Evolutionary conservation across 2,329 filamentous ascomycete species (phyloP), one percentile per base, ranked within the genome.

Genomic region (Allantophomopsis lycopodina): DNA sequence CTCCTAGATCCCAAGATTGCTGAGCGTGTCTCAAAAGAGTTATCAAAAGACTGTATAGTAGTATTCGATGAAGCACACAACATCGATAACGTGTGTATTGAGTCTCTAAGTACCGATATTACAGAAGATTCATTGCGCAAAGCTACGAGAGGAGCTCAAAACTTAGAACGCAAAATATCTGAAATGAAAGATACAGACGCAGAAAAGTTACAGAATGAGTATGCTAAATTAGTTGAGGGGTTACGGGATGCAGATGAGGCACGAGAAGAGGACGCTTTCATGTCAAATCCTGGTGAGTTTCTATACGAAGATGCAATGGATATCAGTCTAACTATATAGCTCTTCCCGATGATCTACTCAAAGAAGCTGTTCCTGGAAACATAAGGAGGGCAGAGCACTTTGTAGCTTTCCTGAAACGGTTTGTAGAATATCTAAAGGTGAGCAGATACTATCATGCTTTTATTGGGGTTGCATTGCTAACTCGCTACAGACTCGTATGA

Each of bases 21-120:
- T 11, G 91, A 98, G 56, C 17, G 89, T 42, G 88, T 96, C 2
- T 96, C 91, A 0, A 87, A 83, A 58, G 91, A 98, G 54, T 74
- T 98, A 10, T 95, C 91, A 0, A 95, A 95, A 51, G 93, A 98
- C 58, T 95, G 88, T 58, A 98, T 98, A 39, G 85, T 98, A 15
- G 91, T 98, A 3, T 98, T 98, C 48, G 91, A 98, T 54, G 91
- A 98, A 60, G 91, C 91, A 12, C 91, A 98, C 64, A 98, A 98
- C 55, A 98, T 98, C 50, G 91, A 98, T 69, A 98, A 98, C 56
- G 91, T 98, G 43, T 98, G 93, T 58, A 98, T 98, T 49, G 91
- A 98, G 56, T 89, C 91, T 2, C 65, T 96, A 11, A 98, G 91
- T 55, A 96, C 94, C 33, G 91, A 98, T 53, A 75, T 98, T 42